Conservation (phyloP, 2,329 filamentous ascomycete species). For the Verticillium nonalfalfae region DNA sequence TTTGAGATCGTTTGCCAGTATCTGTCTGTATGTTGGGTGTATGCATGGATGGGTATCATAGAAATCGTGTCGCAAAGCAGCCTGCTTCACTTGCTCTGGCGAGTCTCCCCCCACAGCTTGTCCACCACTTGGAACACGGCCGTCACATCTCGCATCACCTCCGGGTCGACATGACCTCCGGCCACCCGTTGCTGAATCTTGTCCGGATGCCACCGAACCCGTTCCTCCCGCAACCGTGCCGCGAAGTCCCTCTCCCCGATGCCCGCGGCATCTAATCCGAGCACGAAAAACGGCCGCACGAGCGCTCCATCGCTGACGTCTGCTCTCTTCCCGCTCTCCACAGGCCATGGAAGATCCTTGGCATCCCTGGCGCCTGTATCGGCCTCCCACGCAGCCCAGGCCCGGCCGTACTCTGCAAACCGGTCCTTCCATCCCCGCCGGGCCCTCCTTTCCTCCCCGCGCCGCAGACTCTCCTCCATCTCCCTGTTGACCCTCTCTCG, state of each 20-base stretch:
- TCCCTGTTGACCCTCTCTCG: conserved; percentile 47
- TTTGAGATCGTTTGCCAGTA: not conserved
- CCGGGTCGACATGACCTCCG: conserved; percentile 63
- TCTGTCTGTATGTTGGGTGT: not conserved
- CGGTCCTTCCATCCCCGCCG: conserved; percentile 47
- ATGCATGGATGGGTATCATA: not conserved
- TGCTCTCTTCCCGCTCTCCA: conserved; percentile 49
- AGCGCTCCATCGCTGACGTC: conserved; percentile 48
- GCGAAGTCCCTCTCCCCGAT: conserved; percentile 38
- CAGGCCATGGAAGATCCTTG: conserved; percentile 63
- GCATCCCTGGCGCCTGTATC: conserved; percentile 26
- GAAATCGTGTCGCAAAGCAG: not conserved
- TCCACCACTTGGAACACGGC: conserved; percentile 90
- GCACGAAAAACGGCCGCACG: conserved; percentile 64
- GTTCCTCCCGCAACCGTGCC: conserved; percentile 67
- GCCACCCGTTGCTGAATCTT: conserved; percentile 84
- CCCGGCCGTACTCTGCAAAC: conserved; percentile 59
- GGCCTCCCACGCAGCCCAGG: conserved; percentile 55
- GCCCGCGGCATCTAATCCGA: conserved; percentile 30
- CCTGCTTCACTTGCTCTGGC: conserved; percentile 20
- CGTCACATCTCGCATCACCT: conserved; percentile 73
- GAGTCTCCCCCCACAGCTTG: conserved; percentile 63
- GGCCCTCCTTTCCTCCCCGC: conserved; percentile 57
- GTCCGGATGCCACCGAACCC: conserved; percentile 94
- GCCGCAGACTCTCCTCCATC: conserved; percentile 62